These are phyloP conservation scores for Corchorus capsularis DNA, from an alignment of 345 rosid genomes.

Conservation along the genomic window DNA sequence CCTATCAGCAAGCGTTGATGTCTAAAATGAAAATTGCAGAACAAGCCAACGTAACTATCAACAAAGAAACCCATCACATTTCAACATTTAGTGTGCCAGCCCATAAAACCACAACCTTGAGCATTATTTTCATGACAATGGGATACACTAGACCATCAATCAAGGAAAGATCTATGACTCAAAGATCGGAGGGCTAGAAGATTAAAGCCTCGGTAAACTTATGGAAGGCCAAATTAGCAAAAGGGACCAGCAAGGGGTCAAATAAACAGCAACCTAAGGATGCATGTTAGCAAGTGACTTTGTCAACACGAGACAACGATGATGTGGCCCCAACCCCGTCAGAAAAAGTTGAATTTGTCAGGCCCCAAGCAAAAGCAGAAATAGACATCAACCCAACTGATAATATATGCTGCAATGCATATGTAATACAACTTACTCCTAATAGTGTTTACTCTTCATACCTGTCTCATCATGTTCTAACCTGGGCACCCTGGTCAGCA, in stretches of 20 bases:
- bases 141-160: neutral
- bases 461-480: neutral
- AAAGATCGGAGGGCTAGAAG: neutral
- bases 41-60: neutral
- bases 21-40: neutral
- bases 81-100: slow-evolving; percentile 6
- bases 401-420: neutral
- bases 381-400: neutral
- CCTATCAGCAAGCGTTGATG: slow-evolving; percentile 1
- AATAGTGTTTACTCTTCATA: neutral
- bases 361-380: neutral
- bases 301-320: neutral
- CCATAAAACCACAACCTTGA: slow-evolving; percentile 2
- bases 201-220: neutral
- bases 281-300: neutral
- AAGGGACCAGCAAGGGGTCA: neutral
- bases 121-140: neutral
- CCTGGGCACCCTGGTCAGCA: neutral
- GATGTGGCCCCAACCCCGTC: neutral
- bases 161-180: neutral
- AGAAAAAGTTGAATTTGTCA: neutral
- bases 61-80: slow-evolving; percentile 10
- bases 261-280: slow-evolving; percentile 5
- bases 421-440: neutral
- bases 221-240: neutral